A percentile compares a stretch with the other conserved stretches of the same genome.
Conservation (phyloP, 208 protist genomes). For the Crithidia sp. region DNA sequence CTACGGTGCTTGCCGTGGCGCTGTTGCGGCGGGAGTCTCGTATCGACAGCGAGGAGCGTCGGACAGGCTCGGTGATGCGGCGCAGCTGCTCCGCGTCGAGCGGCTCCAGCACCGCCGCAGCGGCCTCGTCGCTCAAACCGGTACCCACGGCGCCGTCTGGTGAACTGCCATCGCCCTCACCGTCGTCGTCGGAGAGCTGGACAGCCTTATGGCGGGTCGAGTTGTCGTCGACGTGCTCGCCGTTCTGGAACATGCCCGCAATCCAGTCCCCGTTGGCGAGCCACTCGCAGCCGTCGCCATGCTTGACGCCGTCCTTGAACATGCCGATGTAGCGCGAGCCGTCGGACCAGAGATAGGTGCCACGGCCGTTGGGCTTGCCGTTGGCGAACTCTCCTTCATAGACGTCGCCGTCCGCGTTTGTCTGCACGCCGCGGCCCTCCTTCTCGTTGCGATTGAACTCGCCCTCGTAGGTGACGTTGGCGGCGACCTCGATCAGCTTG, state of each 20-base stretch:
- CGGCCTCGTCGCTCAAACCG: conserved; percentile 32
- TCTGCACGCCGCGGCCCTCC: conserved; percentile 77
- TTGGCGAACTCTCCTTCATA: conserved; percentile 85
- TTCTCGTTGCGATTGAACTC: conserved; percentile 81
- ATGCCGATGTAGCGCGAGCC: conserved; percentile 81
- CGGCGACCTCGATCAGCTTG: conserved; percentile 58
- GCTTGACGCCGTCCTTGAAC: conserved; percentile 85
- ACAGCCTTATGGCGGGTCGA: conserved; percentile 51
- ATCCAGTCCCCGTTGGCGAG: conserved; percentile 82
- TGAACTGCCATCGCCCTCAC: not conserved
- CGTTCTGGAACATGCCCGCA: conserved; percentile 71
- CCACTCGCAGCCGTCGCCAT: conserved; percentile 87
- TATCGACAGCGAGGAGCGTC: conserved; percentile 14
- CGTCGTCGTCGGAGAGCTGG: conserved; percentile 12
- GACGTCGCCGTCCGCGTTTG: conserved; percentile 72
- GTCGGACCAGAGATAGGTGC: conserved; percentile 83
- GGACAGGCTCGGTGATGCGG: conserved; percentile 37
- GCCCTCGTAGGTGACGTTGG: conserved; percentile 66
- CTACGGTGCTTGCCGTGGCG: not conserved
- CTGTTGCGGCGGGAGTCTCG: not conserved
- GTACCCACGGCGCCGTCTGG: not conserved
- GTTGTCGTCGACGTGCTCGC: conserved; percentile 73
- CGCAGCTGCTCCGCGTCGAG: conserved; percentile 57
- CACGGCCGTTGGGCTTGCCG: conserved; percentile 77
- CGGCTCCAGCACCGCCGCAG: conserved; percentile 37